phyloP scores from a whole-genome alignment of 169 alveolate species.

The Cryptosporidium bovis region DNA sequence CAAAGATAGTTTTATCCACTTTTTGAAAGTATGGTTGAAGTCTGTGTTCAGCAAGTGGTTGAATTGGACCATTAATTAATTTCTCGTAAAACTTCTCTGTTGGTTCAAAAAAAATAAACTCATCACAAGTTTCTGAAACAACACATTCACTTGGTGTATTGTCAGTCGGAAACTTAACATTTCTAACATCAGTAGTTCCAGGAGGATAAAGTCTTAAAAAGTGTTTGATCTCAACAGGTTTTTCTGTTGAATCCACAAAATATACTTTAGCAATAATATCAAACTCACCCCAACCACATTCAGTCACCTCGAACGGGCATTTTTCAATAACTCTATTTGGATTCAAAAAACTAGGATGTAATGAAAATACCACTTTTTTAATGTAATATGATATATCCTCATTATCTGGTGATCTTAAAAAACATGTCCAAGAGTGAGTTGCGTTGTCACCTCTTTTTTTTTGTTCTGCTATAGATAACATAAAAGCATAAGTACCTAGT shows the following conservation, averaged over 20 bases:
- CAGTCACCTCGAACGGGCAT: conserved; percentile 89
- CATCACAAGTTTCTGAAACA: conserved; percentile 77
- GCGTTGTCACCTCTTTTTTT: conserved; percentile 89
- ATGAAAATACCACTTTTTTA: conserved; percentile 89
- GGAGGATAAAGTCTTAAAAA: conserved; percentile 80
- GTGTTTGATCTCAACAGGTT: conserved; percentile 87
- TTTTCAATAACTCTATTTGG: conserved; percentile 85
- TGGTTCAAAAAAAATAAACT: conserved; percentile 77
- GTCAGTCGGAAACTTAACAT: conserved; percentile 58
- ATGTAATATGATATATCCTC: conserved; percentile 90
- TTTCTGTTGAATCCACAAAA: conserved; percentile 85
- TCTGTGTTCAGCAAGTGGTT: conserved; percentile 77
- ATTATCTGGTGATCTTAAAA: conserved; percentile 89
- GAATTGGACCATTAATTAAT: conserved; percentile 76
- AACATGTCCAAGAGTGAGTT: conserved; percentile 93
- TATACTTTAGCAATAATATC: conserved; percentile 84
- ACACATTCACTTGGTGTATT: conserved; percentile 45
- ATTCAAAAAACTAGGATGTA: conserved; percentile 92
- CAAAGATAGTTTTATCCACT: conserved; percentile 35
- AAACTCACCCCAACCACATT: conserved; percentile 94
- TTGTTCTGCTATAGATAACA: conserved; percentile 83
- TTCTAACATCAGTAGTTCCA: conserved; percentile 73
- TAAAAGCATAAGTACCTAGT: conserved; percentile 80
- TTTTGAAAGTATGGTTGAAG: conserved; percentile 71
- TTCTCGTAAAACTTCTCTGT: conserved; percentile 78